Base-by-base conservation (phyloP, 306 rosid genomes). In the Malus fusca region DNA sequence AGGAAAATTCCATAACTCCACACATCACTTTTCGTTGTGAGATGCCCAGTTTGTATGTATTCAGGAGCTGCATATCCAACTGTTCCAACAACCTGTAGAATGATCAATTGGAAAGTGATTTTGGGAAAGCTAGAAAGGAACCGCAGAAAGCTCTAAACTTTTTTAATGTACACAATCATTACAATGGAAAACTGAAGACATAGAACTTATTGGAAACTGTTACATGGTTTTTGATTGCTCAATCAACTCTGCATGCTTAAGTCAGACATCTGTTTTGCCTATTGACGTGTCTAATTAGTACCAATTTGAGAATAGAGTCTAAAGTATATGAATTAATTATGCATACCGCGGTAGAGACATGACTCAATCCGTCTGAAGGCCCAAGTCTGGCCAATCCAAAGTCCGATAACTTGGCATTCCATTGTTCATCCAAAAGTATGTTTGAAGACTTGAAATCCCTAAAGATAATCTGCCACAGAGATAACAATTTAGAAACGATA, bases 21-120 rank as follows among this genome's bases (percentile, higher is more conserved):
- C 43, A 85, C 87, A 60, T 87, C 91, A 11, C 81, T 85, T 77
- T 87, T 87, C 2, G 89, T 70, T 8, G 91, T 87, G 35, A 87
- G 88, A 63, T 83, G 80, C 21, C 91, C 91, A 8, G 91, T 87
- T 77, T 83, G 91, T 61, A 87, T 78, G 64, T 87, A 87, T 75
- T 87, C 91, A n/a, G 91, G 91, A 74, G 91, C 91, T 71, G 89
- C 91, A 72, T 87, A 87, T 60, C 91, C 91, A 53, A 87, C 80
- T 26, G 91, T 87, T 80, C 91, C 91, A 30, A 87, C 91, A 59
- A 87, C 88, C 90, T 87, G 73, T 56, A 58, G 31, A 35, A 77
- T 46, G 26, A 71, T 61, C 35, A 75, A 52, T 66, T 11, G 2
- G 48, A 66, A 21, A 66, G 26, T 35, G 12, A 35, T 21, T 66